These are phyloP conservation scores for Golubevia pallescens DNA, from an alignment of 1,284 basidiomycete genomes.

Conservation along the genomic window DNA sequence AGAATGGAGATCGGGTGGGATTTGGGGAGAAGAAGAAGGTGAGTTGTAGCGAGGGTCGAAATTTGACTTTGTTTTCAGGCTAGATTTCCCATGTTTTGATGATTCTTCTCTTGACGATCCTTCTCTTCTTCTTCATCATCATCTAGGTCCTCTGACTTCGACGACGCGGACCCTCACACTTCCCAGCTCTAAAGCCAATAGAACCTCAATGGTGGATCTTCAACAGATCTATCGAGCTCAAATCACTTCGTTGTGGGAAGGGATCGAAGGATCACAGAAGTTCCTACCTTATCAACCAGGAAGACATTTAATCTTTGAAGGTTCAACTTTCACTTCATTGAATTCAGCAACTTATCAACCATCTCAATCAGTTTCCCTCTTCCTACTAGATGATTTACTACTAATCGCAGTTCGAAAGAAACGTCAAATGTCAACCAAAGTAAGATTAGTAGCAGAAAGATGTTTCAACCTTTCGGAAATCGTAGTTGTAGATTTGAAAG, in stretches of 20 bases:
- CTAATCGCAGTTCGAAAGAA: constrained; percentile 76
- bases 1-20: constrained; percentile 76
- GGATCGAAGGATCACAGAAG: constrained; percentile 94
- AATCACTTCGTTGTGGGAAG: constrained; percentile 85
- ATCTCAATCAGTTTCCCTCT: constrained; percentile 83
- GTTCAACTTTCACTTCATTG: constrained; percentile 81
- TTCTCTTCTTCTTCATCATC: constrained; percentile 66
- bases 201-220: constrained; percentile 89
- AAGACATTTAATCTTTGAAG: constrained; percentile 86
- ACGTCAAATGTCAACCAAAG: constrained; percentile 62
- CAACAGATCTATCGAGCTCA: constrained; percentile 92
- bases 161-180: constrained; percentile 29
- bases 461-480: constrained; percentile 93
- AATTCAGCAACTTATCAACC: constrained; percentile 96
- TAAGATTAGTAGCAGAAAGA: constrained; percentile 81
- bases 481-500: constrained; percentile 91
- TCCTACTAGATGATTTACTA: constrained; percentile 88
- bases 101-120: constrained; percentile 50
- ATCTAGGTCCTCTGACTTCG: constrained; percentile 64
- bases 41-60: no score
- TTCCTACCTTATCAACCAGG: constrained; percentile 88
- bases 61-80: no score
- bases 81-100: background rate
- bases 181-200: constrained; percentile 74
- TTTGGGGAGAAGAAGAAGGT: no score